Conservation (phyloP, 352 stramenopile species). For the Globisporangium cederbergense region DNA sequence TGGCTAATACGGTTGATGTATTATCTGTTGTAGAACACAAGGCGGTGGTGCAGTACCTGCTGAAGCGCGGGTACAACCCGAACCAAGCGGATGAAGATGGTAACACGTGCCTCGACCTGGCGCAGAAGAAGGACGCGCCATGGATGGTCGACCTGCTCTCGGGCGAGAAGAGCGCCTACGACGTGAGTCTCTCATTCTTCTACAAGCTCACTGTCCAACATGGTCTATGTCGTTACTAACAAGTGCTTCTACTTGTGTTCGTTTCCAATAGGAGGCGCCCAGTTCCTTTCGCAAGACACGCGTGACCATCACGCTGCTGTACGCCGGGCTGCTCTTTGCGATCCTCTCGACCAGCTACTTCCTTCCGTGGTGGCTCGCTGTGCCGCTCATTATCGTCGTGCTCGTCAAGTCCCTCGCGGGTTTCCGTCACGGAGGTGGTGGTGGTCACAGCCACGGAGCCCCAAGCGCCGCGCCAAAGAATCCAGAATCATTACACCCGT, state of each 20-base stretch:
- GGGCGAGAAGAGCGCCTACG: constrained; percentile 30
- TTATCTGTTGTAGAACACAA: constrained; percentile 41
- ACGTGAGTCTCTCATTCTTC: constrained; percentile 4
- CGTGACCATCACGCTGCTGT: constrained; percentile 44
- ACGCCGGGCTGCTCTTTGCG: constrained; percentile 38
- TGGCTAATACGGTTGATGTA: neutral
- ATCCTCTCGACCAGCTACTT: constrained; percentile 63
- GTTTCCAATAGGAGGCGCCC: constrained; percentile 23
- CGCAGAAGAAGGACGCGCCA: constrained; percentile 27
- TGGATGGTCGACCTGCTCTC: constrained; percentile 53
- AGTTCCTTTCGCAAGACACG: constrained; percentile 55
- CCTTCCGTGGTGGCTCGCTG: constrained; percentile 64
- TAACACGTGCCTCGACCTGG: constrained; percentile 41
- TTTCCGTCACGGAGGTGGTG: constrained; percentile 36
- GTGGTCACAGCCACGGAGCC: constrained; percentile 36
- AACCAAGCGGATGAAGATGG: constrained; percentile 41
- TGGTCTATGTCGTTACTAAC: constrained; percentile 3
- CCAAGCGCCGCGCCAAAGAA: constrained; percentile 32
- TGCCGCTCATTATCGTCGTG: constrained; percentile 57
- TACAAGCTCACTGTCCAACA: neutral
- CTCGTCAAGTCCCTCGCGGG: constrained; percentile 44
- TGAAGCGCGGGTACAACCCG: constrained; percentile 54
- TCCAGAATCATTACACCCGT: constrained; percentile 30
- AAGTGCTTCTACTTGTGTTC: neutral
- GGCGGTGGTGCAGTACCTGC: constrained; percentile 63